Conservation (phyloP, 2,329 filamentous ascomycete species). For the Xylariales sp. region DNA sequence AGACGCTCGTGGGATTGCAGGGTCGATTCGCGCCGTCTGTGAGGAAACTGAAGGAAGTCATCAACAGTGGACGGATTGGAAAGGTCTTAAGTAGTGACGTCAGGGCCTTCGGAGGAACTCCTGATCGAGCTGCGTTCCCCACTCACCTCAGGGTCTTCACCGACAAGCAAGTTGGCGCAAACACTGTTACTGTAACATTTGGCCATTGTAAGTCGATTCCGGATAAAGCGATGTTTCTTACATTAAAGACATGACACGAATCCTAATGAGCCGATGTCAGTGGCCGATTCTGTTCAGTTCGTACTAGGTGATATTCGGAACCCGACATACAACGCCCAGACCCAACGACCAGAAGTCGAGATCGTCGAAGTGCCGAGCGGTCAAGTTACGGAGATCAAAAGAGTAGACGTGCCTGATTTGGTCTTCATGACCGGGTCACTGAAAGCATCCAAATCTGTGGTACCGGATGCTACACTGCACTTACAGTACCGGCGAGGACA, state of each 20-base stretch:
- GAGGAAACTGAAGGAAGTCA: slow-evolving; percentile 34
- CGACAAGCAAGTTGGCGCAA: slow-evolving; percentile 40
- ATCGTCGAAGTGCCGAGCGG: slow-evolving; percentile 27
- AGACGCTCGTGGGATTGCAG: slow-evolving; percentile 39
- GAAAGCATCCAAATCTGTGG: slow-evolving; percentile 12
- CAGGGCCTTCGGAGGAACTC: slow-evolving; percentile 28
- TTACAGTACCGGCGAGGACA: slow-evolving; percentile 39
- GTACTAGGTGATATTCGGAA: slow-evolving; percentile 36
- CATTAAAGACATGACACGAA: neutral
- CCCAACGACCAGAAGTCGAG: slow-evolving; percentile 35
- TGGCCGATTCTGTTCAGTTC: slow-evolving; percentile 36
- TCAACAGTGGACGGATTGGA: slow-evolving; percentile 41
- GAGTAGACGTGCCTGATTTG: slow-evolving; percentile 19
- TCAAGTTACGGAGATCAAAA: slow-evolving; percentile 22
- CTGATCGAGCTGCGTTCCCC: slow-evolving; percentile 23
- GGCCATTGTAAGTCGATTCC: slow-evolving; percentile 7
- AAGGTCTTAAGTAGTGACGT: slow-evolving; percentile 47
- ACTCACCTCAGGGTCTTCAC: slow-evolving; percentile 39
- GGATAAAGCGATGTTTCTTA: neutral
- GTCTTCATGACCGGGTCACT: slow-evolving; percentile 24
- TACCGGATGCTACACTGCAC: slow-evolving; percentile 31
- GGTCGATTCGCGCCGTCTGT: slow-evolving; percentile 35
- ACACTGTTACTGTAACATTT: slow-evolving; percentile 24
- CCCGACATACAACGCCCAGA: slow-evolving; percentile 32
- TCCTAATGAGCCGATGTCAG: slow-evolving; percentile 10